A percentile compares a stretch with the other conserved stretches of the same genome.
Evolutionary conservation across 1,139 yeast genomes (phyloP).

Genomic region (Sugiyamaella paludigena): DNA sequence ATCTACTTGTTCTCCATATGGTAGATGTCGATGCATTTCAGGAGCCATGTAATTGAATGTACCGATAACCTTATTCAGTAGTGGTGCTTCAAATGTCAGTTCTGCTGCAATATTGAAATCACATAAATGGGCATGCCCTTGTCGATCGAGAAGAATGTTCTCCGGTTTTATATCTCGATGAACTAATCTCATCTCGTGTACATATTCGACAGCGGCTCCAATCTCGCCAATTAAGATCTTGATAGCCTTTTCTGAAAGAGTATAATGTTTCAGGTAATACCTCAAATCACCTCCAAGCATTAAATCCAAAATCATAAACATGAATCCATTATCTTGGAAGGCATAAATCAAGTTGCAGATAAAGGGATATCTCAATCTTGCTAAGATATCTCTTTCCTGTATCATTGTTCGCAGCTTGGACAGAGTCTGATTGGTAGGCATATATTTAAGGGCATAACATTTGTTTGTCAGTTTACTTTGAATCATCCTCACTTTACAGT

Average conservation of each 20-base stretch:
- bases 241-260: conserved; percentile 58
- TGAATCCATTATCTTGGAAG: conserved; percentile 71
- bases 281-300: conserved; percentile 89
- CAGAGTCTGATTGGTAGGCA: conserved; percentile 17
- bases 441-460: conserved; percentile 71
- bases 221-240: conserved; percentile 67
- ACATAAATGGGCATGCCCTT: conserved; percentile 77
- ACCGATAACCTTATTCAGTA: conserved; percentile 87
- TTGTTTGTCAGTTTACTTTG: conserved; percentile 54
- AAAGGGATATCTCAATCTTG: conserved; percentile 68
- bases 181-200: conserved; percentile 83
- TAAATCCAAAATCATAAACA: conserved; percentile 72
- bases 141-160: conserved; percentile 79
- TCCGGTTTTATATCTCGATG: conserved; percentile 97
- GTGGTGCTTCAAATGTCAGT: conserved; percentile 87
- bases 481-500: conserved; percentile 72
- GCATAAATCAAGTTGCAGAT: conserved; percentile 80
- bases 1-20: conserved; percentile 61
- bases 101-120: conserved; percentile 97
- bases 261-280: conserved; percentile 60
- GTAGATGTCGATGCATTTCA: conserved; percentile 71
- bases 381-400: conserved; percentile 60
- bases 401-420: conserved; percentile 29
- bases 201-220: conserved; percentile 66
- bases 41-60: conserved; percentile 99